Evolutionary conservation across 345 rosid species (phyloP).

Genomic region (Lepidium didymum): DNA sequence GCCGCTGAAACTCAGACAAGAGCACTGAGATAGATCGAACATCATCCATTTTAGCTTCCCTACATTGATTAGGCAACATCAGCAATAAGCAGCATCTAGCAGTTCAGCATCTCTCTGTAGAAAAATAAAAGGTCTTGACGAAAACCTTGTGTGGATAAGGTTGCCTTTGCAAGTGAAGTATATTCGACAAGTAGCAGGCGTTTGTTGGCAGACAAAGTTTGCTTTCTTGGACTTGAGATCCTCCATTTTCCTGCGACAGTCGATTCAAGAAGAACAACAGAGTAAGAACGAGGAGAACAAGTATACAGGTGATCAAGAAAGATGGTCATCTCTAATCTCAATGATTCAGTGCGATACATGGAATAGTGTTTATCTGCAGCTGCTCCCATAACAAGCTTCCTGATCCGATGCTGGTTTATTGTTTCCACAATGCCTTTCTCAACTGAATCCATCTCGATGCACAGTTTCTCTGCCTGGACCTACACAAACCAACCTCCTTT

Average conservation of each 20-base stretch:
- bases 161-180: constrained; percentile 60
- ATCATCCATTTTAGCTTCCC: constrained; percentile 37
- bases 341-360: background rate
- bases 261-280: background rate
- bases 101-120: background rate
- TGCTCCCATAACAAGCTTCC: constrained; percentile 82
- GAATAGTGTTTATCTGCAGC: constrained; percentile 61
- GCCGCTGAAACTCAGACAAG: constrained; percentile 33
- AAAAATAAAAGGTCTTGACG: background rate
- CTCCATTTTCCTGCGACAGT: constrained; percentile 46
- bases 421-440: constrained; percentile 68
- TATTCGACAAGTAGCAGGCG: constrained; percentile 64
- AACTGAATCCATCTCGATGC: constrained; percentile 35
- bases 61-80: constrained; percentile 21
- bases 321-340: background rate
- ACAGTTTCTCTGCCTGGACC: constrained; percentile 60
- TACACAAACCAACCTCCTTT: constrained; percentile 18
- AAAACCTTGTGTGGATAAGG: constrained; percentile 54
- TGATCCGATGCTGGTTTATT: constrained; percentile 41
- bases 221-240: constrained; percentile 76
- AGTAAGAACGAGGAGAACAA: background rate
- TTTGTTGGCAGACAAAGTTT: constrained; percentile 33
- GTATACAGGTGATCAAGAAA: background rate
- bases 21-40: constrained; percentile 28
- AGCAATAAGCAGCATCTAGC: background rate